A percentile compares a stretch with the other conserved stretches of the same genome.
These are phyloP conservation scores for Lasiodiplodia hormozganensis DNA, from an alignment of 2,329 filamentous ascomycete genomes.

Conservation along the genomic window DNA sequence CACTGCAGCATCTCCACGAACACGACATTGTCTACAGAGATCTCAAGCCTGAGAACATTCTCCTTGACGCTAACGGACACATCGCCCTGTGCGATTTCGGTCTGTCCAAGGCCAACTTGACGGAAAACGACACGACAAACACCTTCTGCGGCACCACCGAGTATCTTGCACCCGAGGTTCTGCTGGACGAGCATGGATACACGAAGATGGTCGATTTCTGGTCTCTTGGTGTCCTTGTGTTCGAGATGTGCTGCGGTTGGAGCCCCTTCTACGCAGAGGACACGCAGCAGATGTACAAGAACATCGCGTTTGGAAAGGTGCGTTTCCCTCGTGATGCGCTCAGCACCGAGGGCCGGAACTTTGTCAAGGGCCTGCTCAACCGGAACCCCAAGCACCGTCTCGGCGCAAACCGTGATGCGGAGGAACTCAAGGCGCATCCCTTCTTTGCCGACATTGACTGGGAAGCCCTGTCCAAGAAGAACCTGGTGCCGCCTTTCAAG, in stretches of 20 bases:
- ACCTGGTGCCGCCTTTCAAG: conserved; percentile 96
- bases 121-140: conserved; percentile 97
- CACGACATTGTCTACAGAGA: conserved; percentile 99
- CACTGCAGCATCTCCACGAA: conserved; percentile 92
- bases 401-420: conserved; percentile 87
- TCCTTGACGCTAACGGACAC: conserved; percentile 95
- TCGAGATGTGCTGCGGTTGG: conserved; percentile 99
- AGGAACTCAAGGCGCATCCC: conserved; percentile 90
- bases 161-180: conserved; percentile 93
- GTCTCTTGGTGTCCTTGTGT: conserved; percentile 96
- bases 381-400: conserved; percentile 95
- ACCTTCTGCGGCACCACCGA: conserved; percentile 99
- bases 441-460: conserved; percentile 97
- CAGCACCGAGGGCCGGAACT: conserved; percentile 93
- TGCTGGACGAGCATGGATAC: conserved; percentile 95
- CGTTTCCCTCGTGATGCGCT: conserved; percentile 94
- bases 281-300: conserved; percentile 99
- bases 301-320: conserved; percentile 98
- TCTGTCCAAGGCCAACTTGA: conserved; percentile 94
- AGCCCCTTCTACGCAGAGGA: conserved; percentile 99
- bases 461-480: conserved; percentile 85
- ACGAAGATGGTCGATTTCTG: conserved; percentile 99
- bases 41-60: conserved; percentile 95
- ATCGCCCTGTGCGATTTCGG: conserved; percentile 98
- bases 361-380: conserved; percentile 96